These are phyloP conservation scores for Oxyria digyna DNA, from an alignment of 148 eudicot species.

Conservation along the genomic window DNA sequence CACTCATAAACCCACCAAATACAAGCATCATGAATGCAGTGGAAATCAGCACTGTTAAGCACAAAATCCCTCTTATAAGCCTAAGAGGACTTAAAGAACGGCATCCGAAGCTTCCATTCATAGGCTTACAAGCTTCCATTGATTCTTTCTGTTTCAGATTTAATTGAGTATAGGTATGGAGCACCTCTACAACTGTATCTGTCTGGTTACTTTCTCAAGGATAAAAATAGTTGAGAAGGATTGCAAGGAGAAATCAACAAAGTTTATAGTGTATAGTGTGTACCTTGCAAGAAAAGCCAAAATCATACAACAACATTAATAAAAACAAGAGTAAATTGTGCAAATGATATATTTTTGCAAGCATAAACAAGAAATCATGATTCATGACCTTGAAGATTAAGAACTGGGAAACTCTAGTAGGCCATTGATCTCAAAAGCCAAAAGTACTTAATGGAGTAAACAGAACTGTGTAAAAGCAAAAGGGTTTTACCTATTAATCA, in stretches of 20 bases:
- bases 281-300: background rate
- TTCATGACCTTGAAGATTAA: too few species aligned
- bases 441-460: background rate
- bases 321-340: too few species aligned
- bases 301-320: background rate
- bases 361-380: too few species aligned
- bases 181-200: background rate
- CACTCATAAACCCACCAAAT: slow-evolving; percentile 42
- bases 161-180: background rate
- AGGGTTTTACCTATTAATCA: background rate
- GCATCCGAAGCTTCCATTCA: slow-evolving; percentile 8
- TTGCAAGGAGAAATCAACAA: background rate
- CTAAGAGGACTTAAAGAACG: slow-evolving; percentile 44
- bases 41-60: slow-evolving; percentile 50
- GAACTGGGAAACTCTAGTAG: background rate
- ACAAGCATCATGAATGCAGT: slow-evolving; percentile 75
- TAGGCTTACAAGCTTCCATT: slow-evolving; percentile 38
- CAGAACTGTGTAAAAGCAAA: background rate
- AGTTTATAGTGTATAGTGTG: background rate
- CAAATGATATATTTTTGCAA: too few species aligned
- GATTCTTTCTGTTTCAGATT: background rate
- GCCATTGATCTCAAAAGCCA: background rate
- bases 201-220: background rate
- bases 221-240: background rate
- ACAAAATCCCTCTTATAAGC: slow-evolving; percentile 49